Conservation (phyloP, 768 basidiomycete species). For the Butyriboletus loyo region DNA sequence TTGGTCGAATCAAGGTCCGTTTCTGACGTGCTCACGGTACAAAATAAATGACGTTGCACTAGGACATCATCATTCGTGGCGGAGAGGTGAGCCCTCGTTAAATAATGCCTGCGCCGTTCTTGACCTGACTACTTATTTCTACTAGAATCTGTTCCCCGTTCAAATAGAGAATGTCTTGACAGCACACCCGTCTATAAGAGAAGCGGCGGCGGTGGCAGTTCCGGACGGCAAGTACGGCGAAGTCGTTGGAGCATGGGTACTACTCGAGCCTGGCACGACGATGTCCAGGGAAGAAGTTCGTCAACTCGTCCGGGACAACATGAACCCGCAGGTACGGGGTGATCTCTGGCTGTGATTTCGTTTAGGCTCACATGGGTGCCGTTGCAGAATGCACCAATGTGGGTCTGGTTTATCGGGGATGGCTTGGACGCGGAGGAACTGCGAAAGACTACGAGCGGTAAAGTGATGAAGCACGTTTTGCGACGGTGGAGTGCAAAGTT, state of each 20-base stretch:
- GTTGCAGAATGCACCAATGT: constrained; percentile 67
- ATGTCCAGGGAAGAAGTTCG: constrained; percentile 54
- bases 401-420: constrained; percentile 83
- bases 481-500: constrained; percentile 64
- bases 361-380: constrained; percentile 2
- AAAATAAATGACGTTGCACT: neutral
- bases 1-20: constrained; percentile 73
- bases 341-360: neutral
- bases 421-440: constrained; percentile 55
- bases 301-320: constrained; percentile 47
- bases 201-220: constrained; percentile 73
- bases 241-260: constrained; percentile 79
- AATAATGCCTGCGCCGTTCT: neutral
- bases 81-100: constrained; percentile 55
- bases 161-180: constrained; percentile 79
- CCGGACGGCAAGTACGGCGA: constrained; percentile 70
- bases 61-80: constrained; percentile 85
- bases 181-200: constrained; percentile 52
- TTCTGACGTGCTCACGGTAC: neutral
- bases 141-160: constrained; percentile 78
- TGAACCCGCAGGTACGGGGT: constrained; percentile 74
- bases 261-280: constrained; percentile 38
- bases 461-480: constrained; percentile 79
- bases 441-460: constrained; percentile 86
- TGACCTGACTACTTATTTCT: neutral